A percentile compares a stretch with the other conserved stretches of the same genome.
phyloP scores from a whole-genome alignment of 1,284 basidiomycete species.

The Pseudozyma pruni region DNA sequence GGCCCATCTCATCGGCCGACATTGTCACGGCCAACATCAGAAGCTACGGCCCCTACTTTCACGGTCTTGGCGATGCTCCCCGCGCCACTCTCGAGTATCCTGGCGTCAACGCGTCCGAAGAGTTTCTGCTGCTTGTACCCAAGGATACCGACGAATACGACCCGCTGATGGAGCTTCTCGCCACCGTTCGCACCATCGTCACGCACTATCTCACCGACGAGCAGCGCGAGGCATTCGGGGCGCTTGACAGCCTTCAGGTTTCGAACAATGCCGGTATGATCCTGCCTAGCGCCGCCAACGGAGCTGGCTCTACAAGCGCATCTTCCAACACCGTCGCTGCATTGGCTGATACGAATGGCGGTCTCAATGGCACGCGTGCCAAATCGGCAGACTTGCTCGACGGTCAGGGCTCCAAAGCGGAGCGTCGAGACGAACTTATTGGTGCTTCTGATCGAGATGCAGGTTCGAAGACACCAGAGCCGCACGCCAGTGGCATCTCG shows the following conservation, averaged over 20 bases:
- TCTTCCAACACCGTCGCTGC: conserved; percentile 15
- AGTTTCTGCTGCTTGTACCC: conserved; percentile 58
- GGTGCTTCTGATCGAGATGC: conserved; percentile 1
- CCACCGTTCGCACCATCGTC: conserved; percentile 56
- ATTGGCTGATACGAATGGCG: conserved; percentile 6
- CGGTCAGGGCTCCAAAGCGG: conserved; percentile 21
- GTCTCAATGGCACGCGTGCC: conserved; percentile 30
- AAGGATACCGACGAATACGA: conserved; percentile 64
- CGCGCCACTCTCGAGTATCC: conserved; percentile 58
- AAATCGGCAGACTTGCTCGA: conserved; percentile 46
- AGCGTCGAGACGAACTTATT: conserved; percentile 16
- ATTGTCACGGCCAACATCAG: conserved; percentile 48
- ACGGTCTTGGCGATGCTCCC: conserved; percentile 42
- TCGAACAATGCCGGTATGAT: conserved; percentile 56
- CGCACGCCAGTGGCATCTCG: conserved; percentile 16
- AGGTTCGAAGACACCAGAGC: conserved; percentile 26
- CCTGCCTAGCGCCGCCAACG: conserved; percentile 26
- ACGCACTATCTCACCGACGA: conserved; percentile 53
- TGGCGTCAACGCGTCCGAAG: conserved; percentile 46
- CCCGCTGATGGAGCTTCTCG: conserved; percentile 62
- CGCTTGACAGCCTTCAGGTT: conserved; percentile 58
- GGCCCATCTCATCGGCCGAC: conserved; percentile 29
- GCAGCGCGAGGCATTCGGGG: conserved; percentile 53
- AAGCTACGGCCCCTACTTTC: conserved; percentile 51
- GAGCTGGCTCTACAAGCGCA: conserved; percentile 16